A percentile compares a stretch with the other conserved stretches of the same genome.
Conservation (phyloP, 129 eudicot genomes). For the Glebionis coronaria region DNA sequence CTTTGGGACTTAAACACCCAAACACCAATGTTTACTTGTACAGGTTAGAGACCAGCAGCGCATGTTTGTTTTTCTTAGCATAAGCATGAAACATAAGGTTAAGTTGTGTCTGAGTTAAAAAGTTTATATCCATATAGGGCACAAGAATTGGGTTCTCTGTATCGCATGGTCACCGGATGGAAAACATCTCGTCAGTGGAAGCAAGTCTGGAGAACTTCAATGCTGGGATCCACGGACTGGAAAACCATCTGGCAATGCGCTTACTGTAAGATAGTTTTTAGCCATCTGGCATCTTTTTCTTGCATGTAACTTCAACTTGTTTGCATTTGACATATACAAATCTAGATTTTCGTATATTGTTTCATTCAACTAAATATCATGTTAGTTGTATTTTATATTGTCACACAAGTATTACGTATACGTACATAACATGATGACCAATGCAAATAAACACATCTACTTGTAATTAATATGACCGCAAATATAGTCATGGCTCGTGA, state of each 20-base stretch:
- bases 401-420: no score
- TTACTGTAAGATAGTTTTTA: slow-evolving; percentile 42
- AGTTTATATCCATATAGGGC: slow-evolving; percentile 48
- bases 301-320: background rate
- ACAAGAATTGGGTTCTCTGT: slow-evolving; percentile 96
- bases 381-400: no score
- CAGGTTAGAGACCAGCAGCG: slow-evolving; percentile 51
- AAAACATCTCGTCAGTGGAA: slow-evolving; percentile 90
- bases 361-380: no score
- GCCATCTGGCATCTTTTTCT: background rate
- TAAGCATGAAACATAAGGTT: background rate
- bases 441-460: no score
- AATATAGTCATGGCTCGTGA: no score
- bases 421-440: no score
- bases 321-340: no score
- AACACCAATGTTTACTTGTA: slow-evolving; percentile 87
- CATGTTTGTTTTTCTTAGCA: background rate
- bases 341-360: no score
- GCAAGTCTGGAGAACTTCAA: slow-evolving; percentile 89
- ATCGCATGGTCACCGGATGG: slow-evolving; percentile 99
- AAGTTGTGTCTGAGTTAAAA: background rate
- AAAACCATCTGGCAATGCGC: slow-evolving; percentile 63
- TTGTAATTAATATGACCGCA: no score
- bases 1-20: slow-evolving; percentile 96
- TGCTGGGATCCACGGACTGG: slow-evolving; percentile 95